phyloP scores from a whole-genome alignment of 2,329 filamentous ascomycete species.

The Cytospora leucostoma region DNA sequence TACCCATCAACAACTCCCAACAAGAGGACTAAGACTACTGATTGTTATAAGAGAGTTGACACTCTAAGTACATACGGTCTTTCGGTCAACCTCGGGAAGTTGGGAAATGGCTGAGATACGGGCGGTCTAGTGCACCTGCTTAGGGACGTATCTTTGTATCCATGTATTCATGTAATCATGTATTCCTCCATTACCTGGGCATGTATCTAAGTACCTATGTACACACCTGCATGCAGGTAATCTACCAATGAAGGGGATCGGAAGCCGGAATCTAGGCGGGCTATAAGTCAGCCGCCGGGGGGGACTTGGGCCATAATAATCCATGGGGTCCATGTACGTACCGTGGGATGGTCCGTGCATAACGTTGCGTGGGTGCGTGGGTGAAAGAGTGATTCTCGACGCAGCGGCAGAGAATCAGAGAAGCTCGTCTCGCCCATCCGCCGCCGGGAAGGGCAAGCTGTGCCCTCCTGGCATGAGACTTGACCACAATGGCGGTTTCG shows the following conservation, averaged over 20 bases:
- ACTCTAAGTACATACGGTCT: no score
- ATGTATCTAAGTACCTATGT: neutral
- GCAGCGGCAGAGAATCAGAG: conserved; percentile 1
- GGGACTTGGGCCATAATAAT: no score
- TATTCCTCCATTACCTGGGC: no score
- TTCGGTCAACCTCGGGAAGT: no score
- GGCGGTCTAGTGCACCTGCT: no score
- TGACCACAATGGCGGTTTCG: conserved; percentile 22
- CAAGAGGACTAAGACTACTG: no score
- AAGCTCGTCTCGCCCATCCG: conserved; percentile 1
- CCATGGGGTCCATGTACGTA: neutral
- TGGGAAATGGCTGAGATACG: no score
- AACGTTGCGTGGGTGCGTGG: neutral
- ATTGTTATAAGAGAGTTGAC: no score
- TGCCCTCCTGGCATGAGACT: conserved; percentile 20
- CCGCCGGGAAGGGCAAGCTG: conserved; percentile 14
- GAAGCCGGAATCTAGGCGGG: neutral
- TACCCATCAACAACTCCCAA: no score
- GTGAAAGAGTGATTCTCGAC: neutral
- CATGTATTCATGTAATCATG: neutral
- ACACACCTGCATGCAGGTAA: neutral
- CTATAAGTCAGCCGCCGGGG: neutral
- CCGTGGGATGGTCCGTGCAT: neutral
- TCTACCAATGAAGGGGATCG: neutral
- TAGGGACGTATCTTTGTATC: neutral